Base-by-base conservation (phyloP, 2,329 filamentous ascomycete species). In the Nemania sp. region DNA sequence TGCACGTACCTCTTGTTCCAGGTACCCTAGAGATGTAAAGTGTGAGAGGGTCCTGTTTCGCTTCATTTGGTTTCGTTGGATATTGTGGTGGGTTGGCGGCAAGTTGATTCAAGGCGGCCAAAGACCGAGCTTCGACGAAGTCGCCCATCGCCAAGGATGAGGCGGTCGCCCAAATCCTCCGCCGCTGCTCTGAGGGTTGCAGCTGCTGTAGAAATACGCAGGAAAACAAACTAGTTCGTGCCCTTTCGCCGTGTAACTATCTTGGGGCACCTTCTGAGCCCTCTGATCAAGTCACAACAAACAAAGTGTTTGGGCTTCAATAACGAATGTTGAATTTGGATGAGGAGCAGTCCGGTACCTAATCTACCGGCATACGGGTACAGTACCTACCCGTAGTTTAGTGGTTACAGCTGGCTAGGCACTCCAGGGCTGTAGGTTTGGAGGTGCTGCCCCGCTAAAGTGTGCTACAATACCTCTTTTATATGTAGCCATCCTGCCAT, bases 11-110 rank as follows among this genome's bases (percentile, higher is more conserved):
- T 86, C 86, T 84, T 59, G 89, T 96, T 19, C 93, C 93, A 1
- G 94, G 94, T 0, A 99, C 93, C 61, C 93, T 80, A 30, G 93
- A 91, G 61, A 99, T 95, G 73, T 99, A 99, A 34, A 99, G 81
- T 2, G 86, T 85, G 45, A 97, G 72, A 3, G 90, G 85, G 44
- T 90, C 84, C 59, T 86, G 82, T 59, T 77, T 82, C 64, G 81
- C 75, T 62, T 88, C 85, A 3, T 85, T 83, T 5, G 90, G 88
- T 67, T 90, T 90, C 65, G 88, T 82, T 44, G 91, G 90, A 70
- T 96, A 94, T 64, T 86, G 82, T 41, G 94, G 93, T 36, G 93
- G 94, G 66, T 96, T 91, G 46, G 88, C 82, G 59, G 94, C 93
- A 59, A 97, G 82, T 36, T 82, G 77, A 61, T 90, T 94, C 60